A percentile compares a stretch with the other conserved stretches of the same genome.
Conservation (phyloP, 2,329 filamentous ascomycete species). For the Aspergillus fumigatiaffinis region DNA sequence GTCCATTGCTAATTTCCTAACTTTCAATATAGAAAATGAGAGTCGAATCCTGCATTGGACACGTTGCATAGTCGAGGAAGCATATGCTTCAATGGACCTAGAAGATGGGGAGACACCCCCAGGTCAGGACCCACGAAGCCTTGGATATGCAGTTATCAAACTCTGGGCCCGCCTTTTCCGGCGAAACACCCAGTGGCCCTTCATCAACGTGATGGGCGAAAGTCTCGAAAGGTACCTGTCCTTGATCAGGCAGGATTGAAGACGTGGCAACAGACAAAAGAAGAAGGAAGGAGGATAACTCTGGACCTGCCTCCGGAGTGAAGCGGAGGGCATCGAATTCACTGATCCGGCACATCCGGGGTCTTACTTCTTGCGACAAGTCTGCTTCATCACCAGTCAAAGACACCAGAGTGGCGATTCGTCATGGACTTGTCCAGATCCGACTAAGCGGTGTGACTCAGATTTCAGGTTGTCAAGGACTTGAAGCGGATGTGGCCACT, state of each 20-base stretch:
- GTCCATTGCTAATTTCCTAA: not conserved
- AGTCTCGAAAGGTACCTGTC: conserved; percentile 28
- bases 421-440: too few species aligned
- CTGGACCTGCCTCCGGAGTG: not conserved
- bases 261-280: not conserved
- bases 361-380: not conserved
- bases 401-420: too few species aligned
- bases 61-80: conserved; percentile 30
- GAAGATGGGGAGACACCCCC: conserved; percentile 21
- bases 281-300: not conserved
- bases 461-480: not conserved
- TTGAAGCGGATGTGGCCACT: not conserved
- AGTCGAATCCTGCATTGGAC: conserved; percentile 30
- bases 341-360: not conserved
- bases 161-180: conserved; percentile 30
- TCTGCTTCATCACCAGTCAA: not conserved
- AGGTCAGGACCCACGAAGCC: conserved; percentile 21
- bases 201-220: conserved; percentile 30
- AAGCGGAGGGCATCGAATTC: not conserved
- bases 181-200: conserved; percentile 32
- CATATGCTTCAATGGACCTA: conserved; percentile 29
- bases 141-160: conserved; percentile 27
- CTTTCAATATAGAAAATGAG: conserved; percentile 24
- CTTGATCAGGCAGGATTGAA: conserved; percentile 17
- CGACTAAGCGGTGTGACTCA: too few species aligned